Evolutionary conservation across 768 basidiomycete genomes (phyloP), one percentile per base, ranked within the genome.

Genomic region (Clathrus columnatus): DNA sequence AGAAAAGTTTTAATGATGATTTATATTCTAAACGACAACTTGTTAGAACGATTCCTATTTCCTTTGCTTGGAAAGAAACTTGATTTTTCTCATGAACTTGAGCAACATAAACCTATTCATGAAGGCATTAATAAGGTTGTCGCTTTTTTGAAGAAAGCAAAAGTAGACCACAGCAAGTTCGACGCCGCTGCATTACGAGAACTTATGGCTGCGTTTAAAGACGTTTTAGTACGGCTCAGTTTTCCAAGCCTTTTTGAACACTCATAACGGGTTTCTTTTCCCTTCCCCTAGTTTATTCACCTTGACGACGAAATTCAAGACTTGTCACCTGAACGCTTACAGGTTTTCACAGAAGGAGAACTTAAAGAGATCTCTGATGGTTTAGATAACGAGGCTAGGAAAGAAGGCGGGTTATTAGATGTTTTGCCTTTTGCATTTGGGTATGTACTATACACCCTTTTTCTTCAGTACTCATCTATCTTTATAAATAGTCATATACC

Each of bases 221-320:
- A 66, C 1, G 65, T 68, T 6, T 59, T 75, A 36, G 73, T 73
- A 55, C 21, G 67, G n/a, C n/a, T 61, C 26, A 23, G 20, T 24
- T 21, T 8, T 17, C 5, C n/a, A 5, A 26, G 20, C 26, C 46
- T 16, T 36, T 30, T 14, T 21, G 1, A 6, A 54, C 5, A 29
- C 5, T 10, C 5, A 27, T 21, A 11, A 56, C 8, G 7, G 32
- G 7, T 50, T 0, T 43, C 48, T 24, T 46, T 14, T 21, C 30
- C 16, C 21, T 29, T 23, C 2, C 18, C 48, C 18, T 27, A 73
- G 72, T 73, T 65, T 57, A 50, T 59, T 6, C 72, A 73, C 57
- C 54, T 75, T 10, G 68, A 70, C 57, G 69, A 72, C 21, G 72
- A 73, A 50, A 62, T 73, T 6, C 62, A 58, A 41, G 70, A 72